These are phyloP conservation scores for Penicillium ucsense DNA, from an alignment of 495 filamentous ascomycete genomes.

Conservation along the genomic window DNA sequence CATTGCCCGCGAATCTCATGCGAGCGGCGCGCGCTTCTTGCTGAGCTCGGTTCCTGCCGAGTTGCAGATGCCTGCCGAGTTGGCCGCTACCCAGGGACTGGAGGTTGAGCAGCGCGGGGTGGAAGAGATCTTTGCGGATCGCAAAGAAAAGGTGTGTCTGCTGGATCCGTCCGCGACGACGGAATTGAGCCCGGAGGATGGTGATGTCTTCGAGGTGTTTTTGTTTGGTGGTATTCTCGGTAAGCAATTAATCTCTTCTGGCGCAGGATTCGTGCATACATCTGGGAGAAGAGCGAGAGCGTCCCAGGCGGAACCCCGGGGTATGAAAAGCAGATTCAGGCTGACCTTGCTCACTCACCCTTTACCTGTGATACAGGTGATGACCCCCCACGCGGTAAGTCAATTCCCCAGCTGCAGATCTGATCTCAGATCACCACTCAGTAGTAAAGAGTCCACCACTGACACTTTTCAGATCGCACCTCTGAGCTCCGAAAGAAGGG, in stretches of 20 bases:
- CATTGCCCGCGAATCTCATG: slow-evolving; percentile 72
- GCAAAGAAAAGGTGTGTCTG: slow-evolving; percentile 67
- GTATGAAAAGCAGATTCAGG: slow-evolving; percentile 2
- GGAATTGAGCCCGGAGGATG: slow-evolving; percentile 78
- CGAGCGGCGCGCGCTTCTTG: slow-evolving; percentile 58
- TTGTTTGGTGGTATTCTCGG: slow-evolving; percentile 94
- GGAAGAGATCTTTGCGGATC: slow-evolving; percentile 61
- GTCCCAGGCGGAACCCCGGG: too few relatives aligned
- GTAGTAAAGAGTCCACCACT: not conserved
- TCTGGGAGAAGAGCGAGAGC: too few relatives aligned
- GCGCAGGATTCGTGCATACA: too few relatives aligned
- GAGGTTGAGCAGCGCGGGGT: slow-evolving; percentile 61
- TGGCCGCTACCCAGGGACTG: slow-evolving; percentile 51
- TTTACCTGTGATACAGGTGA: slow-evolving; percentile 50
- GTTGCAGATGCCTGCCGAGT: slow-evolving; percentile 54
- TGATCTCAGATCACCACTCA: not conserved
- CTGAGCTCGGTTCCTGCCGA: slow-evolving; percentile 70
- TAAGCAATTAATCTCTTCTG: slow-evolving; percentile 28
- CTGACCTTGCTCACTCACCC: not conserved
- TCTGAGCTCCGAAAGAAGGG: slow-evolving; percentile 88
- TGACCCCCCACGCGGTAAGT: slow-evolving; percentile 85
- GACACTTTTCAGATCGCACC: slow-evolving; percentile 62
- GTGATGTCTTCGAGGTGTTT: slow-evolving; percentile 75
- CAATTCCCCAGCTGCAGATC: not conserved
- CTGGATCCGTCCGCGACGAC: slow-evolving; percentile 74